A percentile compares a stretch with the other conserved stretches of the same genome.
phyloP scores from a whole-genome alignment of 305 asterid genomes.

The Fraxinus greggii region DNA sequence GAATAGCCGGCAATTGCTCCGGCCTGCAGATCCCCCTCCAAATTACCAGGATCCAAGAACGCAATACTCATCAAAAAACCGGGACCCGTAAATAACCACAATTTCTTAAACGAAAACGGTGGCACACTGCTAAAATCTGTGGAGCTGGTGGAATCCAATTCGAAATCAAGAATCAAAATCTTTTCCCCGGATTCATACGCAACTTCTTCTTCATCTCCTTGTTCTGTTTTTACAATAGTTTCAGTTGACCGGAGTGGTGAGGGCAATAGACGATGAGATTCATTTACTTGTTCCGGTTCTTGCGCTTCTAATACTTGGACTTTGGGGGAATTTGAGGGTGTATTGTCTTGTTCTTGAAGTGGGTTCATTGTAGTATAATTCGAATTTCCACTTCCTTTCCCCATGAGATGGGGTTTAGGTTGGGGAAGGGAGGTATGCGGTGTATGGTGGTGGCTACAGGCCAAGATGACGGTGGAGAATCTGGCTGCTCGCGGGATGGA shows the following conservation, averaged over 20 bases:
- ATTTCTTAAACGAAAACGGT: constrained; percentile 70
- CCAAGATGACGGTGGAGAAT: background rate
- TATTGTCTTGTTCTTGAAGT: constrained; percentile 33
- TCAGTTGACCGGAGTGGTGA: constrained; percentile 25
- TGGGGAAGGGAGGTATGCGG: background rate
- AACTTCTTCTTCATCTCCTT: constrained; percentile 49
- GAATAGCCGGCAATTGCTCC: constrained; percentile 95
- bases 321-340: constrained; percentile 28
- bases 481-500: background rate
- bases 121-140: constrained; percentile 50
- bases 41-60: constrained; percentile 88
- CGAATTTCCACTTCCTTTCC: background rate
- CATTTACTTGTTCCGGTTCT: constrained; percentile 39
- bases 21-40: constrained; percentile 93
- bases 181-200: constrained; percentile 68
- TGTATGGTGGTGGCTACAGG: background rate
- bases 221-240: constrained; percentile 12
- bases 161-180: constrained; percentile 50
- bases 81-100: constrained; percentile 86
- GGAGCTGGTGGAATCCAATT: constrained; percentile 38
- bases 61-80: constrained; percentile 92
- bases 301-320: constrained; percentile 21
- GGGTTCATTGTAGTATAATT: constrained; percentile 48
- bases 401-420: constrained; percentile 8
- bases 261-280: constrained; percentile 54